Evolutionary conservation across 2,329 filamentous ascomycete genomes (phyloP).

Genomic region (Magnaporthiopsis poae): DNA sequence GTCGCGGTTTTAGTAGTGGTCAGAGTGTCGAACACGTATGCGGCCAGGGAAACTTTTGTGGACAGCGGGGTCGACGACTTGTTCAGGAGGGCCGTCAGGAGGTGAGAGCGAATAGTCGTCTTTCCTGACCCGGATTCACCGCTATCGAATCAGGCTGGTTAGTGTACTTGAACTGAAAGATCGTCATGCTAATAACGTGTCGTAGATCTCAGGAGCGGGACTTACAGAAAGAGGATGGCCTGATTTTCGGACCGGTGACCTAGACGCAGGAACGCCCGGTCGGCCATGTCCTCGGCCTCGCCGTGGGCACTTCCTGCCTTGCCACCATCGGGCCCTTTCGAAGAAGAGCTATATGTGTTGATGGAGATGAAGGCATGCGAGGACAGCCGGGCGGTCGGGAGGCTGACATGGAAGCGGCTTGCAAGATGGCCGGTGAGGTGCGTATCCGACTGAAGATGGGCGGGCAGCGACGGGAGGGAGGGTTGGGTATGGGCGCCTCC

Average conservation of each 20-base stretch:
- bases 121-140: slow-evolving; percentile 95
- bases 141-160: slow-evolving; percentile 36
- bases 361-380: slow-evolving; percentile 85
- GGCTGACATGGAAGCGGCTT: slow-evolving; percentile 80
- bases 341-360: slow-evolving; percentile 87
- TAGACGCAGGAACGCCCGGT: slow-evolving; percentile 73
- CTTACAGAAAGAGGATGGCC: slow-evolving; percentile 83
- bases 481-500: slow-evolving; percentile 67
- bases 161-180: slow-evolving; percentile 18
- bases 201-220: slow-evolving; percentile 16
- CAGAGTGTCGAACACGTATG: slow-evolving; percentile 90
- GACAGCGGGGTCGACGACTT: slow-evolving; percentile 90
- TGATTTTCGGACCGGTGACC: slow-evolving; percentile 89
- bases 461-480: slow-evolving; percentile 77
- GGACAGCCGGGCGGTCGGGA: slow-evolving; percentile 79
- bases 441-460: slow-evolving; percentile 58
- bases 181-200: no score
- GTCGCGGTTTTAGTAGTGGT: slow-evolving; percentile 96
- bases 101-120: slow-evolving; percentile 82
- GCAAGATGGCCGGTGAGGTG: slow-evolving; percentile 74
- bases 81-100: slow-evolving; percentile 73
- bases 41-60: slow-evolving; percentile 81
- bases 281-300: slow-evolving; percentile 83
- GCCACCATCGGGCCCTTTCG: slow-evolving; percentile 78
- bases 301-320: slow-evolving; percentile 88